phyloP scores from a whole-genome alignment of 2,329 filamentous ascomycete species.

The Ophiostoma montium region DNA sequence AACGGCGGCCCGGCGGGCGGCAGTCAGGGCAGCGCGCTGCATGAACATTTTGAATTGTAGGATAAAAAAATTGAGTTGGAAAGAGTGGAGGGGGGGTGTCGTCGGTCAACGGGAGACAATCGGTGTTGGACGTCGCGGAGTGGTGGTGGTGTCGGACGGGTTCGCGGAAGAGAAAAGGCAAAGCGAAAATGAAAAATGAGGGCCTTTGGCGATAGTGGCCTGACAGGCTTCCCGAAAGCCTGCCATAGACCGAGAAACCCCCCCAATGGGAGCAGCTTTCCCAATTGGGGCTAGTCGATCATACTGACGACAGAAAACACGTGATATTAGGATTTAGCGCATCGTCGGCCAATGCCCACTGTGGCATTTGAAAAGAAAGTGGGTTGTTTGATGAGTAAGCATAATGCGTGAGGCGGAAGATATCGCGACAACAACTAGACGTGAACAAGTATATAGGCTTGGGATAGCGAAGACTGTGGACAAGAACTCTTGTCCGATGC shows the following conservation, averaged over 20 bases:
- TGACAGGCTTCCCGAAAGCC: constrained; percentile 10
- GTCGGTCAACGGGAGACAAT: not conserved
- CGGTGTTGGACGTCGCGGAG: constrained; percentile 2
- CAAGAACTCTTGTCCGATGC: too few relatives aligned
- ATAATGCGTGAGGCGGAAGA: too few relatives aligned
- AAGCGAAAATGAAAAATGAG: constrained; percentile 9
- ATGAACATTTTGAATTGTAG: constrained; percentile 36
- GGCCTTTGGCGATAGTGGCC: constrained; percentile 15
- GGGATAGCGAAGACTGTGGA: too few relatives aligned
- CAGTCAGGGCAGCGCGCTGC: constrained; percentile 47
- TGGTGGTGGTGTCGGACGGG: not conserved
- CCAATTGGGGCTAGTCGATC: constrained; percentile 4
- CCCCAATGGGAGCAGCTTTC: constrained; percentile 9
- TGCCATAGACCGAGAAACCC: constrained; percentile 12
- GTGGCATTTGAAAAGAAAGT: constrained; percentile 3
- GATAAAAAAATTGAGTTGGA: not conserved
- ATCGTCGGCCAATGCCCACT: constrained; percentile 5
- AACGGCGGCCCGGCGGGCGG: constrained; percentile 44
- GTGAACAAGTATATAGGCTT: too few relatives aligned
- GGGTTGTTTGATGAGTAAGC: constrained; percentile 2
- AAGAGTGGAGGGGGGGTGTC: not conserved
- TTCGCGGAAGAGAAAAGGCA: not conserved
- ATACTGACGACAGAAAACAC: not conserved
- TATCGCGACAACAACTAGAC: too few relatives aligned
- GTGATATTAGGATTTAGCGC: not conserved